Percentiles rank a stretch among this genome's conserved stretches.
Evolutionary conservation across 345 rosid genomes (phyloP).

Genomic region (Populus pruinosa): DNA sequence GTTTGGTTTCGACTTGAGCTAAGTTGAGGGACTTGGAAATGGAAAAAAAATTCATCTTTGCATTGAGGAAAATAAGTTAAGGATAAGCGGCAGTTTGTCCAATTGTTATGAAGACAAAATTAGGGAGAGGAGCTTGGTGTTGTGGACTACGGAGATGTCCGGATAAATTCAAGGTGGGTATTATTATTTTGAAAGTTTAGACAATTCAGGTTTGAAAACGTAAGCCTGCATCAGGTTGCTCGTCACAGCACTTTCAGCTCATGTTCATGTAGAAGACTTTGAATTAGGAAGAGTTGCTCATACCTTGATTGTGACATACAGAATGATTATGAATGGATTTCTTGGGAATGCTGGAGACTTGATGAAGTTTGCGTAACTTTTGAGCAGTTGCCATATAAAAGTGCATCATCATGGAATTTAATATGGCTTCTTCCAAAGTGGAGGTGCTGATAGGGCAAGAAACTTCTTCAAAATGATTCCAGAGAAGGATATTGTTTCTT

Average conservation of each 20-base stretch:
- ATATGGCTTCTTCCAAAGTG: conserved; percentile 20
- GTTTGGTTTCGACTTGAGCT: conserved; percentile 5
- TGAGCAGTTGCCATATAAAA: conserved; percentile 22
- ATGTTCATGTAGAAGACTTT: conserved; percentile 9
- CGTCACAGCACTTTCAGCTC: conserved; percentile 17
- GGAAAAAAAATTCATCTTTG: neutral
- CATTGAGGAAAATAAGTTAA: neutral
- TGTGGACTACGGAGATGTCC: conserved; percentile 11
- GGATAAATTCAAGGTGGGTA: conserved; percentile 4
- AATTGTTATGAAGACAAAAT: conserved; percentile 11
- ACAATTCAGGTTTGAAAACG: conserved; percentile 11
- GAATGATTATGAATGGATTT: conserved; percentile 12
- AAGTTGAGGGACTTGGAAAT: conserved; percentile 11
- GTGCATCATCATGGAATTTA: conserved; percentile 19
- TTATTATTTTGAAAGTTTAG: neutral
- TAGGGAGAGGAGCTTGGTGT: conserved; percentile 4
- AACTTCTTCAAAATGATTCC: conserved; percentile 5
- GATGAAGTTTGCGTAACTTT: conserved; percentile 11
- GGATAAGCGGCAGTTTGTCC: neutral
- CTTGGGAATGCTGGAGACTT: conserved; percentile 20
- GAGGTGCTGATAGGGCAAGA: neutral
- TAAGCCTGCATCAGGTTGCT: conserved; percentile 12
- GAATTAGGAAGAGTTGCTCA: conserved; percentile 4
- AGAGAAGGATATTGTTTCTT: conserved; percentile 8
- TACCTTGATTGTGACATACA: neutral